These are phyloP conservation scores for Eudorina sp. DNA, from an alignment of 139 green algal species.

Conservation along the genomic window DNA sequence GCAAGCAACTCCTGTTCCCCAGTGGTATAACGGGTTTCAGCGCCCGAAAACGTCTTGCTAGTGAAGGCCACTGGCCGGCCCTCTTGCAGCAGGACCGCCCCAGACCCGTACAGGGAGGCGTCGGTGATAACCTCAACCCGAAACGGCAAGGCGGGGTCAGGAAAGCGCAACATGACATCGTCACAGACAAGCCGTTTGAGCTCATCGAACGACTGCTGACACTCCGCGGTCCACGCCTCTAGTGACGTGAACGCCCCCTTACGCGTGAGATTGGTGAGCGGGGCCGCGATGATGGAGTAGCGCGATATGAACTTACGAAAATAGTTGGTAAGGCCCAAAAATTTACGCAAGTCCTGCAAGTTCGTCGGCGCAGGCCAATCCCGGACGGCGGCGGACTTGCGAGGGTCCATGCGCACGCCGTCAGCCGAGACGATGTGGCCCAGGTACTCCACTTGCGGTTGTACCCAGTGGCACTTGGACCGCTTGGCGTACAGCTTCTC, in stretches of 20 bases:
- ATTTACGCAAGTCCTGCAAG: neutral
- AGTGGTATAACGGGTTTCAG: conserved; percentile 6
- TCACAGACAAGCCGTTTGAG: neutral
- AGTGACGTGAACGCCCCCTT: neutral
- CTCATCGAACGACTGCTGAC: neutral
- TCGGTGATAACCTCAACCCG: neutral
- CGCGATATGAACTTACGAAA: neutral
- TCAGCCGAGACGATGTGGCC: neutral
- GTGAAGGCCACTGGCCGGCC: neutral
- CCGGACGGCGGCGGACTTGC: neutral
- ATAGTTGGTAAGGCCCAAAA: conserved; percentile 22
- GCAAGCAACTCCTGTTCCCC: neutral
- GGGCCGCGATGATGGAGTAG: neutral
- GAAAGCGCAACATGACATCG: neutral
- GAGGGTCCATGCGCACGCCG: conserved; percentile 3
- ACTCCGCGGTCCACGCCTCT: neutral
- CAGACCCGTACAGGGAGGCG: neutral
- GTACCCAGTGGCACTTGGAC: conserved; percentile 62
- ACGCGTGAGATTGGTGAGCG: neutral
- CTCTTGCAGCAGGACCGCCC: conserved; percentile 5
- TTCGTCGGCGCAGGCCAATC: neutral
- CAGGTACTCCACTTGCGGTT: neutral
- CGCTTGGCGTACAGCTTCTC: conserved; percentile 63
- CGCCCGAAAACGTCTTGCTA: neutral
- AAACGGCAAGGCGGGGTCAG: conserved; percentile 29